Conservation (phyloP, 768 basidiomycete species). For the Lyophyllum semitale region DNA sequence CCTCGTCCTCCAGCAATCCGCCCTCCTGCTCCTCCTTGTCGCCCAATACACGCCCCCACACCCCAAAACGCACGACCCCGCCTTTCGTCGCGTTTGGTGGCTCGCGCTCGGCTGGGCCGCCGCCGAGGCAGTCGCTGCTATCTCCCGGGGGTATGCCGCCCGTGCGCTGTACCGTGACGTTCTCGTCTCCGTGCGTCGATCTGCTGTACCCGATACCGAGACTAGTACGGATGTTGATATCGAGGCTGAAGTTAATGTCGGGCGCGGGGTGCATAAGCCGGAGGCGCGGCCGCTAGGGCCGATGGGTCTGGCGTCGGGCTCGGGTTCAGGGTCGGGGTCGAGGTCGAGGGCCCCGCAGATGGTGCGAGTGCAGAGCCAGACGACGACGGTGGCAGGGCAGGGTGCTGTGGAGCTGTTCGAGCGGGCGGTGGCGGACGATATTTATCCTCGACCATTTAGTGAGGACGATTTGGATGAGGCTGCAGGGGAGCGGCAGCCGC, state of each 20-base stretch:
- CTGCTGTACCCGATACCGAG: not conserved
- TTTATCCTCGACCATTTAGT: slow-evolving; percentile 9
- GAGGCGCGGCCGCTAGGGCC: not conserved
- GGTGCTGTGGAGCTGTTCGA: slow-evolving; percentile 17
- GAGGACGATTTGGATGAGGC: slow-evolving; percentile 3
- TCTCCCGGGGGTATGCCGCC: slow-evolving; percentile 72
- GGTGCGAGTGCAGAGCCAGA: not conserved
- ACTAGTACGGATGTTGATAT: not conserved
- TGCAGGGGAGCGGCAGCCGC: slow-evolving; percentile 37
- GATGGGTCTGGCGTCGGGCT: not conserved
- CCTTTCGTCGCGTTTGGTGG: slow-evolving; percentile 77
- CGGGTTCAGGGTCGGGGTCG: not conserved
- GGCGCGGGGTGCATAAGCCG: not conserved
- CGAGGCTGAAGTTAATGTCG: not conserved
- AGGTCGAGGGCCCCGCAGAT: not conserved
- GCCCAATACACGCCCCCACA: slow-evolving; percentile 41
- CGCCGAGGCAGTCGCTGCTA: slow-evolving; percentile 64
- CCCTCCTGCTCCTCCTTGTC: slow-evolving; percentile 54
- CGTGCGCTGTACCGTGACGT: slow-evolving; percentile 70
- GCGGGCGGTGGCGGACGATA: slow-evolving; percentile 17
- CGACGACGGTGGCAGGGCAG: not conserved
- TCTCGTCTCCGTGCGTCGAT: slow-evolving; percentile 44
- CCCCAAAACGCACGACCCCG: slow-evolving; percentile 55
- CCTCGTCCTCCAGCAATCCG: slow-evolving; percentile 54
- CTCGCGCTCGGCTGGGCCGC: slow-evolving; percentile 74